Conservation (phyloP, 2,329 filamentous ascomycete species). For the Cladosporium sp. region DNA sequence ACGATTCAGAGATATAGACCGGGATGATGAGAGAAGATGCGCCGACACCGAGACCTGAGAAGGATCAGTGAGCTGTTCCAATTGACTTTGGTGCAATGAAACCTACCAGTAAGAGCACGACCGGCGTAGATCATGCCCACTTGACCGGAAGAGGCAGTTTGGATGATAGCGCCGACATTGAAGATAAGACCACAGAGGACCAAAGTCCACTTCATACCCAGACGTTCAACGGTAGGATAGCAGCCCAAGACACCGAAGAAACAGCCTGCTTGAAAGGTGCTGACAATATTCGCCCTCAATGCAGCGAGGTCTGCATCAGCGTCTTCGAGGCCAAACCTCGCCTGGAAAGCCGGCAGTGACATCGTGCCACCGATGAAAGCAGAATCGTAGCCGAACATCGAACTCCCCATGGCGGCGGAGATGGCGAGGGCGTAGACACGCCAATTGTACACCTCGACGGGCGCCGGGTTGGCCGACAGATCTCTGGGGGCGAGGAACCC, state of each 20-base stretch:
- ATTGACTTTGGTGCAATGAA: no score
- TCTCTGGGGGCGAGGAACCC: constrained; percentile 8
- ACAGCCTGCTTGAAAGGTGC: constrained; percentile 63
- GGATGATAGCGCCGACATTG: constrained; percentile 55
- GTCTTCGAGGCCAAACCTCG: constrained; percentile 58
- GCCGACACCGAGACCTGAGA: constrained; percentile 49
- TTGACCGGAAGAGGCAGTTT: constrained; percentile 32
- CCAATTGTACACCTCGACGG: constrained; percentile 53
- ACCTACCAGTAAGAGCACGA: constrained; percentile 35
- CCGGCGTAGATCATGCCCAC: constrained; percentile 51
- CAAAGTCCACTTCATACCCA: constrained; percentile 62
- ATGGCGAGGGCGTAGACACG: constrained; percentile 47
- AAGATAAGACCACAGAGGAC: constrained; percentile 58
- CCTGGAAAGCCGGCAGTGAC: constrained; percentile 60
- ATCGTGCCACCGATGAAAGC: constrained; percentile 74
- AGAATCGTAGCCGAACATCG: constrained; percentile 55
- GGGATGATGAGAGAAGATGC: constrained; percentile 52
- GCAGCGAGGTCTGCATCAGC: not conserved
- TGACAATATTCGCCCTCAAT: constrained; percentile 59
- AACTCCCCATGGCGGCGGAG: constrained; percentile 49
- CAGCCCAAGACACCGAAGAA: constrained; percentile 59
- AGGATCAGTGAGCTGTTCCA: constrained; percentile 31
- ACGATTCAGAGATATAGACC: constrained; percentile 57
- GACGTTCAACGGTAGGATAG: constrained; percentile 48
- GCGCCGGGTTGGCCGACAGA: constrained; percentile 39